These are phyloP conservation scores for Physcomitrium patens DNA, from an alignment of 225 moss, liverwort and hornwort genomes.

Conservation along the genomic window DNA sequence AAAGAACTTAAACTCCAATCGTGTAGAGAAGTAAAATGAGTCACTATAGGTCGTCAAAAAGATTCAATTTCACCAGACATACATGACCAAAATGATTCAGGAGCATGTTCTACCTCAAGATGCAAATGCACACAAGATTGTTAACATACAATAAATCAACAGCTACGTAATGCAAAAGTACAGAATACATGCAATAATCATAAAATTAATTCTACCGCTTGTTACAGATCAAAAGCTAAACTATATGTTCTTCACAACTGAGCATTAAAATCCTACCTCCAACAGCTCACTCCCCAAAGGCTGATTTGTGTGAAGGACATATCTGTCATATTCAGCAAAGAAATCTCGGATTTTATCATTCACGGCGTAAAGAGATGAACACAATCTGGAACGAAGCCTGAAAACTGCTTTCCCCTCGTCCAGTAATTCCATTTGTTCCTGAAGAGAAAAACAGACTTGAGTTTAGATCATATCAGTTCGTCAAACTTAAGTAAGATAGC, in stretches of 20 bases:
- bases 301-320: conserved; percentile 60
- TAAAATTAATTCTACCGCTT: no score
- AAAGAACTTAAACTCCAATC: background rate
- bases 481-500: no score
- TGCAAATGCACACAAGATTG: background rate
- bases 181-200: background rate
- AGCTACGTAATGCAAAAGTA: background rate
- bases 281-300: conserved; percentile 81
- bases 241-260: background rate
- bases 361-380: conserved; percentile 79
- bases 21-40: background rate
- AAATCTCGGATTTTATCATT: conserved; percentile 85
- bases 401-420: conserved; percentile 84
- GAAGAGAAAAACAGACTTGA: conserved; percentile 17
- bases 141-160: background rate
- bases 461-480: background rate
- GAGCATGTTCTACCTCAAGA: background rate
- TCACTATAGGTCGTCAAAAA: background rate
- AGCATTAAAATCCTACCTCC: conserved; percentile 50
- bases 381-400: conserved; percentile 73
- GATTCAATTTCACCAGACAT: background rate
- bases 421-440: conserved; percentile 84
- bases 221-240: background rate
- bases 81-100: conserved; percentile 4
- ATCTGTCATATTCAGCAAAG: conserved; percentile 80